Evolutionary conservation across 495 filamentous ascomycete species (phyloP).

Genomic region (Talaromyces stipitatus): DNA sequence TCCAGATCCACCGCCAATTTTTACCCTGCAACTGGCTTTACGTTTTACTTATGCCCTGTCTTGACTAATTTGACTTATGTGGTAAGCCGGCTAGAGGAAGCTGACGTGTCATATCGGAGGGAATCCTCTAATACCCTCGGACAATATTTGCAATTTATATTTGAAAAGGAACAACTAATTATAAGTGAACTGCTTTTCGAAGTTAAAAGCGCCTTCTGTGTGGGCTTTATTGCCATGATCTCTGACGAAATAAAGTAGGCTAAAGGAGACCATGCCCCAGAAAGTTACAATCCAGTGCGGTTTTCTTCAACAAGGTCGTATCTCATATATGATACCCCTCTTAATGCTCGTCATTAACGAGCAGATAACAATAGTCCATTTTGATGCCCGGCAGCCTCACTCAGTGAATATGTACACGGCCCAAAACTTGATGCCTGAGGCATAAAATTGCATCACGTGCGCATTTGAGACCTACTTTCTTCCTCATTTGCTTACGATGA

Average conservation of each 20-base stretch:
- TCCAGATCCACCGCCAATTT: background rate
- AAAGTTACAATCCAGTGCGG: background rate
- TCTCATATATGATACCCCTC: background rate
- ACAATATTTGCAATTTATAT: too few relatives aligned
- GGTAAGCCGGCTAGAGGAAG: background rate
- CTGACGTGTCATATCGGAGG: conserved; percentile 1
- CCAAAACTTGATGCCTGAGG: background rate
- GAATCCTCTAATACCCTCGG: background rate
- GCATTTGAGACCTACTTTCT: background rate
- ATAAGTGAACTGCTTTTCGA: too few relatives aligned
- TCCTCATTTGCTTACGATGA: too few relatives aligned
- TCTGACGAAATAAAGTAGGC: background rate
- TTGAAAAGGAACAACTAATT: too few relatives aligned
- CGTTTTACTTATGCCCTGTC: background rate
- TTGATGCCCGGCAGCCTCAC: background rate
- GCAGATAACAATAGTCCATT: background rate
- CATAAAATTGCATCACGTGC: background rate
- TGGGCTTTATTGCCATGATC: background rate
- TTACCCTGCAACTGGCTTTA: background rate
- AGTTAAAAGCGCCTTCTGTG: too few relatives aligned
- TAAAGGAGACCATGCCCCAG: background rate
- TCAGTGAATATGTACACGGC: background rate
- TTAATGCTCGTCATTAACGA: background rate
- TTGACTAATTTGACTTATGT: background rate
- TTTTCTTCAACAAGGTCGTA: background rate